These are phyloP conservation scores for Conoideocrella luteorostrata DNA, from an alignment of 2,329 filamentous ascomycete species.

Conservation along the genomic window DNA sequence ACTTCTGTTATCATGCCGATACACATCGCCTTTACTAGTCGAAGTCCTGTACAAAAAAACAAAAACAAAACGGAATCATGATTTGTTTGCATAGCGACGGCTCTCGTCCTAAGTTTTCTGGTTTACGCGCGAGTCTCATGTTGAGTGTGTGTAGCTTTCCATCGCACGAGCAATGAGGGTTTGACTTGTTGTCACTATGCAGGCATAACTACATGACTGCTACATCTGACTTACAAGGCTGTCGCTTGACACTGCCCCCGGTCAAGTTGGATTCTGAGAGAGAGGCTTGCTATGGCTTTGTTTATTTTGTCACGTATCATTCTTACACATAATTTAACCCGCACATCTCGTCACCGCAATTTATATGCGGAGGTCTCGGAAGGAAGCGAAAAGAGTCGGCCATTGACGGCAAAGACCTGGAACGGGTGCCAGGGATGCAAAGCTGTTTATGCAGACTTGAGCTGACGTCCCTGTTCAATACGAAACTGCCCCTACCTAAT, in stretches of 20 bases:
- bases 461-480: no score
- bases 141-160: background rate
- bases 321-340: constrained; percentile 2
- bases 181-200: no score
- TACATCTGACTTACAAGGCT: no score
- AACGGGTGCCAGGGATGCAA: no score
- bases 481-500: no score
- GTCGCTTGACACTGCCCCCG: no score
- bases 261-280: no score
- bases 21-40: background rate
- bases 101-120: constrained; percentile 17
- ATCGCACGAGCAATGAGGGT: background rate
- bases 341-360: background rate
- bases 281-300: background rate
- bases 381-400: background rate
- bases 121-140: constrained; percentile 1
- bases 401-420: no score
- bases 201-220: no score
- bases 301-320: constrained; percentile 5
- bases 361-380: background rate
- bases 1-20: background rate
- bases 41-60: constrained; percentile 18
- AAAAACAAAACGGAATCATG: constrained; percentile 16
- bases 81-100: constrained; percentile 32
- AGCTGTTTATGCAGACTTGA: no score